Percentiles rank a stretch among this genome's conserved stretches.
Conservation (phyloP, 257 asterid species). For the Rhazya stricta region DNA sequence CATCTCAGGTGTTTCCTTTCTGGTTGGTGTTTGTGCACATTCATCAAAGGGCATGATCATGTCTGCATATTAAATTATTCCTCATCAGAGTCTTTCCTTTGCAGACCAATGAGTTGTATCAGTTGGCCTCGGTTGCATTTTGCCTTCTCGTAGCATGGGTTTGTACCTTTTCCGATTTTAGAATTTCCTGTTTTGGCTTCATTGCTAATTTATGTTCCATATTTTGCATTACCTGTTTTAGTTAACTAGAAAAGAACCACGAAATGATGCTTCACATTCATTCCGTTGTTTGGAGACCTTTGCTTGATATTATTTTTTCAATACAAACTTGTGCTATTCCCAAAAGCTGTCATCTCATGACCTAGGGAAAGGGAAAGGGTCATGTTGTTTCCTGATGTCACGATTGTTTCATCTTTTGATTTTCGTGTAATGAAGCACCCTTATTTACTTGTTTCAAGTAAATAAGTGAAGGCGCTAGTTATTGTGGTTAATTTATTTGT, state of each 20-base stretch:
- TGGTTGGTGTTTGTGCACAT: background rate
- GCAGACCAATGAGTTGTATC: conserved; percentile 99
- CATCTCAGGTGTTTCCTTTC: background rate
- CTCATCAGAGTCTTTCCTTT: conserved; percentile 16
- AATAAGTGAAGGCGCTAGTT: background rate
- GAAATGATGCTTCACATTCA: background rate
- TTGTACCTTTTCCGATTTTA: conserved; percentile 31
- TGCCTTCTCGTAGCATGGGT: conserved; percentile 99
- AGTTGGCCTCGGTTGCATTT: conserved; percentile 92
- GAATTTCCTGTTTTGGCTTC: conserved; percentile 7
- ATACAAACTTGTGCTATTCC: background rate
- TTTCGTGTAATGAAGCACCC: background rate
- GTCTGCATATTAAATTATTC: background rate
- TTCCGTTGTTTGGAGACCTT: background rate
- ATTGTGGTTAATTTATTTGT: background rate
- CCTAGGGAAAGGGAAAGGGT: background rate
- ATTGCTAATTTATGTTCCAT: background rate
- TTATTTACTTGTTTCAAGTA: background rate
- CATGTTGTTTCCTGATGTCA: background rate
- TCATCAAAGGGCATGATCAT: background rate
- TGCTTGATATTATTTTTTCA: background rate
- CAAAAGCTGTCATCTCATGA: background rate
- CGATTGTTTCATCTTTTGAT: background rate
- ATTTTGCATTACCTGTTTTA: background rate
- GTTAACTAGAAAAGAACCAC: background rate